These are phyloP conservation scores for Nemania sp. DNA, from an alignment of 2,329 filamentous ascomycete species.

Conservation along the genomic window DNA sequence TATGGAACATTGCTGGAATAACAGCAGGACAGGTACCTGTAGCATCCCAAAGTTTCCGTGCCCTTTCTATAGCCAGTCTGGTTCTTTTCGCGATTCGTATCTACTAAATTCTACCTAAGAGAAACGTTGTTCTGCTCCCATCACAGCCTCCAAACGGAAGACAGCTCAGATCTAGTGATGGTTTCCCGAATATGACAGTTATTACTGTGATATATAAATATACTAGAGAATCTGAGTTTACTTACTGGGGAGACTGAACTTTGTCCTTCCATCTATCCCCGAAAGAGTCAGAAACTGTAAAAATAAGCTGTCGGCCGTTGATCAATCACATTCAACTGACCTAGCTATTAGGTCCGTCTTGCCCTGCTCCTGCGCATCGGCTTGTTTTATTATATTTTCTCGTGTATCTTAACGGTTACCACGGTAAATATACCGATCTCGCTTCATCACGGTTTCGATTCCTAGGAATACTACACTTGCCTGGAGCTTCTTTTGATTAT, in stretches of 20 bases:
- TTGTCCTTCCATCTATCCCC: not conserved
- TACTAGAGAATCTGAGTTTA: constrained; percentile 25
- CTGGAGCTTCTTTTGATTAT: not conserved
- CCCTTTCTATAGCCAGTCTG: too few relatives aligned
- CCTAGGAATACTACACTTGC: not conserved
- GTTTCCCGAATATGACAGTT: constrained; percentile 29
- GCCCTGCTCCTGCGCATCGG: too few relatives aligned
- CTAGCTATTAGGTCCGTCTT: too few relatives aligned
- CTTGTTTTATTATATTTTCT: not conserved
- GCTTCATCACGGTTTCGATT: not conserved
- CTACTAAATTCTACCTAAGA: not conserved
- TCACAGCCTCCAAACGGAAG: not conserved
- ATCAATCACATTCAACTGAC: too few relatives aligned
- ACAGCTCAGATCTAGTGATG: not conserved
- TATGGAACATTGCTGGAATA: too few relatives aligned
- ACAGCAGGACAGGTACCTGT: too few relatives aligned
- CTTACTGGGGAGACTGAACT: constrained; percentile 22
- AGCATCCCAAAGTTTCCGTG: too few relatives aligned
- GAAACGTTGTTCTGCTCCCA: not conserved
- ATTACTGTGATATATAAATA: constrained; percentile 28
- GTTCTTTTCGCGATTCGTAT: not conserved
- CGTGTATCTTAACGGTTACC: too few relatives aligned
- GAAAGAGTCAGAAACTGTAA: not conserved
- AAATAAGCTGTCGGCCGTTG: too few relatives aligned
- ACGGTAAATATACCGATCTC: not conserved